Evolutionary conservation across 768 basidiomycete genomes (phyloP).

Genomic region (Lentinula detonsa): DNA sequence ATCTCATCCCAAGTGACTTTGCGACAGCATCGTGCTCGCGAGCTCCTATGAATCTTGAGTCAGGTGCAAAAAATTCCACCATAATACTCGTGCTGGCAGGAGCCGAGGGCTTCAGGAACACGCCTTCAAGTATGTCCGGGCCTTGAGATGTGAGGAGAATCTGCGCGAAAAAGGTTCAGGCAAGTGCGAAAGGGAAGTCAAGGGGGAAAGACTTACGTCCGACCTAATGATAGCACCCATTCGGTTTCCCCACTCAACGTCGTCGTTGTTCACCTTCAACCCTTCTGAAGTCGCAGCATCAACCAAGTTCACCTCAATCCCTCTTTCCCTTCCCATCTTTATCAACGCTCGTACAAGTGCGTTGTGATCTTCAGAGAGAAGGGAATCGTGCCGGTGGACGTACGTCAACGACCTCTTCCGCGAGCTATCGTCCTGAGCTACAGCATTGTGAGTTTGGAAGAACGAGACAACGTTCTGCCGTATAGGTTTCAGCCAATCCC

Average conservation of each 20-base stretch:
- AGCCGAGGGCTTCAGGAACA: constrained; percentile 61
- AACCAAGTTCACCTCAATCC: constrained; percentile 52
- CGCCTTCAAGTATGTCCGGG: constrained; percentile 55
- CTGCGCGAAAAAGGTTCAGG: constrained; percentile 21
- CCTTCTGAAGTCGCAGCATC: constrained; percentile 21
- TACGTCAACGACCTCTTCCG: constrained; percentile 56
- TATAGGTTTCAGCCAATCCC: constrained; percentile 68
- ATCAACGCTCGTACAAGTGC: constrained; percentile 53
- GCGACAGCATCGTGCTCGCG: constrained; percentile 56
- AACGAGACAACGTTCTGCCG: constrained; percentile 35
- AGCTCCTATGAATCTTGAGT: constrained; percentile 55
- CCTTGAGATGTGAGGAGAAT: constrained; percentile 58
- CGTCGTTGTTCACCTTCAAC: constrained; percentile 10
- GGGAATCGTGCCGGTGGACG: constrained; percentile 54
- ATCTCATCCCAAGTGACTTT: constrained; percentile 46
- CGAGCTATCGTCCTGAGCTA: constrained; percentile 12
- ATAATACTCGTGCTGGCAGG: constrained; percentile 43
- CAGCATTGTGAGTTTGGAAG: constrained; percentile 30
- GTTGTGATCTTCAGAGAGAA: constrained; percentile 52
- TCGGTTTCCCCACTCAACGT: constrained; percentile 52
- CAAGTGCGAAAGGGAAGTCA: constrained; percentile 4
- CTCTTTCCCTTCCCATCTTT: constrained; percentile 41
- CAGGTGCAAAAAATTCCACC: neutral
- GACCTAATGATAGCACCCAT: constrained; percentile 64
- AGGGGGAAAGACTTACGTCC: constrained; percentile 39